Evolutionary conservation across 1,284 basidiomycete genomes (phyloP).

Genomic region (Abortiporus biennis): DNA sequence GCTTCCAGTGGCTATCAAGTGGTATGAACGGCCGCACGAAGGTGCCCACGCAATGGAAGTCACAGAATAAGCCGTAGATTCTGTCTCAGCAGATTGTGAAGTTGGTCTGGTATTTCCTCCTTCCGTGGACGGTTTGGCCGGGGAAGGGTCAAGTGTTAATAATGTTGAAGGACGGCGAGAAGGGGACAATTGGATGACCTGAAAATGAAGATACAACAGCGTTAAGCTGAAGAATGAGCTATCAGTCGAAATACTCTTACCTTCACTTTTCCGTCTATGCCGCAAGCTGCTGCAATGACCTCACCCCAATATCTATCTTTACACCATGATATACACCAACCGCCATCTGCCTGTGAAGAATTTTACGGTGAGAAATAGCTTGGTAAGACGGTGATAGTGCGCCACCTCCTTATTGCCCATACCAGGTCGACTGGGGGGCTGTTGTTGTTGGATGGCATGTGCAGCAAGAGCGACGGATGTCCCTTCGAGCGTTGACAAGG

Average conservation of each 20-base stretch:
- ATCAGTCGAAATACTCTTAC: conserved; percentile 31
- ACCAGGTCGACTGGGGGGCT: conserved; percentile 41
- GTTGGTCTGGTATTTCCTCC: conserved; percentile 16
- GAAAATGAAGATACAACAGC: conserved; percentile 3
- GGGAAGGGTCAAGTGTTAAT: conserved; percentile 27
- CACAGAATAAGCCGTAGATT: conserved; percentile 49
- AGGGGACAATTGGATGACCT: conserved; percentile 56
- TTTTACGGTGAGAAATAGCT: not conserved
- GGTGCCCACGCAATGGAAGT: conserved; percentile 88
- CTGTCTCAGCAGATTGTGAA: conserved; percentile 23
- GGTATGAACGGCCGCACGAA: conserved; percentile 85
- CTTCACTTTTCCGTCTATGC: conserved; percentile 69
- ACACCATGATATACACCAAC: conserved; percentile 92
- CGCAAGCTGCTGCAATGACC: conserved; percentile 71
- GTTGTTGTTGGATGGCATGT: conserved; percentile 53
- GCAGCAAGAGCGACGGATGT: conserved; percentile 53
- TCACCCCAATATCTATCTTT: conserved; percentile 93
- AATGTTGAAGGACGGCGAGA: conserved; percentile 36
- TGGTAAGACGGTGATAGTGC: not conserved
- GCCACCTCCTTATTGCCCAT: conserved; percentile 52
- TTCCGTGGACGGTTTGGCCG: conserved; percentile 27
- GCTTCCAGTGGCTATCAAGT: conserved; percentile 84
- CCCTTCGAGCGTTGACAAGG: conserved; percentile 45
- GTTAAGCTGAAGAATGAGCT: conserved; percentile 3
- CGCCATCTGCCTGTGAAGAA: conserved; percentile 60